Evolutionary conservation across 1,284 basidiomycete species (phyloP), one percentile per base, ranked within the genome.

Genomic region (Macrocystidia cucumis): DNA sequence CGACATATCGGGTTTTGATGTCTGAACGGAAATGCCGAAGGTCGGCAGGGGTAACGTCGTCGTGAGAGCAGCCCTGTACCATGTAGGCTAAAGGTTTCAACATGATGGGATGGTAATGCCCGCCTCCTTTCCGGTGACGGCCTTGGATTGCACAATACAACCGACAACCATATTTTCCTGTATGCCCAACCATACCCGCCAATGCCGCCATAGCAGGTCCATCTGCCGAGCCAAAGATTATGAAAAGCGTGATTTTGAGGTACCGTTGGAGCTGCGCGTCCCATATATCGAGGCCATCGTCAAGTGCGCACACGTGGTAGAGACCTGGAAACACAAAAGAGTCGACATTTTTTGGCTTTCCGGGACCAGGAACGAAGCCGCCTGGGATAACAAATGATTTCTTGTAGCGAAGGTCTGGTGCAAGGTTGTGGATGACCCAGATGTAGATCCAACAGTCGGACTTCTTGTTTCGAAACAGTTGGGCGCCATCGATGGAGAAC

Each of bases 131-230:
- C 39, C 54, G 51, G 21, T 51, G 50, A 2, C 53, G 39, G 1
- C 56, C 52, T 1, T 25, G 21, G 7, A 60, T 29, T 1, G 31
- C 27, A 39, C 58, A 63, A 26, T 41, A 51, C 0, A 56, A 22
- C 0, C 53, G 44, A 40, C 62, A 65, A 1, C 48, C 49, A n/a
- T 40, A 24, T 14, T 38, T 44, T 1, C 59, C 61, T 7, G 43
- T 37, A 37, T 65, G 59, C 0, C 62, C 62, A 24, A 56, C 54
- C 7, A 48, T 36, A 0, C 62, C 57, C 41, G 47, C 51, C 0
- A 63, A 6, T 23, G 41, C 20, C 0, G 48, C 46, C 45, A 62
- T 51, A 0, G 44, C 62, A 11, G 52, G 51, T 3, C 48, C 48
- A 43, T 65, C 60, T 2, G 62, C 61, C 13, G 47, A 51, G 0